Evolutionary conservation across 306 rosid genomes (phyloP).

Genomic region (Cucumis hystrix): DNA sequence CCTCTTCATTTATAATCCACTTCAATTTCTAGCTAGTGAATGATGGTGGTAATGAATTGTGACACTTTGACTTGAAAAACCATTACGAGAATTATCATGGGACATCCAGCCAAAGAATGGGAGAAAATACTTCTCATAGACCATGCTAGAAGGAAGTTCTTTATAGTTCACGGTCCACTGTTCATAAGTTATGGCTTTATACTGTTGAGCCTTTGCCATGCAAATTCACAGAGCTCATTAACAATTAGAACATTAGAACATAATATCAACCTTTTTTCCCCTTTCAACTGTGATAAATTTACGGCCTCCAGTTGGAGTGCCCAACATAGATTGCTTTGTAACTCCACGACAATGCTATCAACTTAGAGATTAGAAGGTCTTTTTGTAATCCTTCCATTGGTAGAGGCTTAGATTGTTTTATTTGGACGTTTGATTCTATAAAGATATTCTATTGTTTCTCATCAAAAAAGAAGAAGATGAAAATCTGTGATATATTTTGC

Average conservation of each 20-base stretch:
- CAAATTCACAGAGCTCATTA: neutral
- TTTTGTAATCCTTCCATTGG: too few species aligned
- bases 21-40: neutral
- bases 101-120: neutral
- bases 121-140: neutral
- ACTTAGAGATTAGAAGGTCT: too few species aligned
- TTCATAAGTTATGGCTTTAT: neutral
- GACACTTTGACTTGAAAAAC: neutral
- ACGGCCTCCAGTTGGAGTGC: too few species aligned
- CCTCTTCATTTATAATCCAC: neutral
- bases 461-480: too few species aligned
- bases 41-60: neutral
- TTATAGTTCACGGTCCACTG: neutral
- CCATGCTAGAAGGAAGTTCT: neutral
- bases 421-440: too few species aligned
- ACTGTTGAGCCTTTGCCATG: neutral
- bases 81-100: neutral
- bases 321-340: too few species aligned
- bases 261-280: neutral
- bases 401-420: too few species aligned
- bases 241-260: neutral
- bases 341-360: too few species aligned
- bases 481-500: neutral
- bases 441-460: too few species aligned
- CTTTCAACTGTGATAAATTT: neutral